phyloP scores from a whole-genome alignment of 1,284 basidiomycete species.

The Cutaneotrichosporon mucoides region DNA sequence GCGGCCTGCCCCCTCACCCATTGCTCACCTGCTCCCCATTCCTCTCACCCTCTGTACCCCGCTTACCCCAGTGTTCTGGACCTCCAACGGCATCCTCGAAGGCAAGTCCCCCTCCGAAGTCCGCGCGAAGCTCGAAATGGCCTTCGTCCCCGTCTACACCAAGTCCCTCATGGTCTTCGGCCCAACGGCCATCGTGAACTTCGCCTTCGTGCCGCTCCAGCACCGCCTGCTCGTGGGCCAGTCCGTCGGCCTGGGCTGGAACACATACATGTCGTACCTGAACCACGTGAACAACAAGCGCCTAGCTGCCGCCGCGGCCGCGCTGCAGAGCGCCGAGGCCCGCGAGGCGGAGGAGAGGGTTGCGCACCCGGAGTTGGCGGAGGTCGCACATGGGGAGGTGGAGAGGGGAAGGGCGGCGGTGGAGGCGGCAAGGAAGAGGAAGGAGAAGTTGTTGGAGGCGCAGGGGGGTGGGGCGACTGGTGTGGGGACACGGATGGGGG shows the following conservation, averaged over 20 bases:
- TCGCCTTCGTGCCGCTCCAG: constrained; percentile 70
- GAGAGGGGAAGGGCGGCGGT: constrained; percentile 2
- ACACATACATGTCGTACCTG: constrained; percentile 48
- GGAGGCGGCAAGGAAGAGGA: constrained; percentile 4
- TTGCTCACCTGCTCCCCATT: too few relatives aligned
- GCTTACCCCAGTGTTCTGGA: constrained; percentile 32
- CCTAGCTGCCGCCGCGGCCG: constrained; percentile 18
- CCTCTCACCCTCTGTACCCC: too few relatives aligned
- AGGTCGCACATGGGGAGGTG: neutral
- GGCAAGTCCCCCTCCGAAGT: constrained; percentile 38
- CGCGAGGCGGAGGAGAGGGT: neutral
- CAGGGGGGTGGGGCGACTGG: constrained; percentile 34
- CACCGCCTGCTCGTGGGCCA: constrained; percentile 72
- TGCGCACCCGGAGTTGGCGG: neutral
- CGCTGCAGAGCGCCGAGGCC: constrained; percentile 18
- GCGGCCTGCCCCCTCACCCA: too few relatives aligned
- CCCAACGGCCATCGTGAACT: constrained; percentile 77
- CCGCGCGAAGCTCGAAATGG: constrained; percentile 34
- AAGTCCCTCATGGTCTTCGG: constrained; percentile 60
- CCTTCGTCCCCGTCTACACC: constrained; percentile 39
- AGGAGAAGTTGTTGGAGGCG: constrained; percentile 18
- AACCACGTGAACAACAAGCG: constrained; percentile 40
- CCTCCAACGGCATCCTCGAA: constrained; percentile 42
- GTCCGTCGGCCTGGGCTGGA: constrained; percentile 71
- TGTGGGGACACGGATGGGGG: constrained; percentile 38